Percentiles rank a stretch among this genome's conserved stretches.
Conservation (phyloP, 306 rosid genomes). For the Vigna radiata region DNA sequence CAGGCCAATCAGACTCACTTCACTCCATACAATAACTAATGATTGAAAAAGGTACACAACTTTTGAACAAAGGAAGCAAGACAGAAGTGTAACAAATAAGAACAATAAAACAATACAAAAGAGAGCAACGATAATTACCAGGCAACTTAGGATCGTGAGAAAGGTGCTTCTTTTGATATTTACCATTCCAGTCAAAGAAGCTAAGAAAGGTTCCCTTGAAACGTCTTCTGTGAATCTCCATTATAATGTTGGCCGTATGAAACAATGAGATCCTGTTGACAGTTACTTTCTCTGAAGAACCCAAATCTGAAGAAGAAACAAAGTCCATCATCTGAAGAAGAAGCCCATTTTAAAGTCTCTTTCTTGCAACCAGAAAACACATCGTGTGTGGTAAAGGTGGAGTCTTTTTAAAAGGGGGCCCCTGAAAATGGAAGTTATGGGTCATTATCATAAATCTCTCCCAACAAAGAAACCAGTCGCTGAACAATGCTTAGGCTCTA, state of each 20-base stretch:
- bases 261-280: background rate
- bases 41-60: constrained; percentile 14
- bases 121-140: constrained; percentile 47
- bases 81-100: background rate
- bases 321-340: constrained; percentile 17
- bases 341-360: constrained; percentile 47
- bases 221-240: constrained; percentile 79
- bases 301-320: constrained; percentile 34
- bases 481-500: constrained; percentile 15
- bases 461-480: background rate
- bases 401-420: constrained; percentile 36
- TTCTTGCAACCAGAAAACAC: constrained; percentile 4
- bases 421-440: constrained; percentile 33
- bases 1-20: background rate
- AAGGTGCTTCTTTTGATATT: constrained; percentile 72
- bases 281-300: background rate
- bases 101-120: background rate
- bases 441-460: constrained; percentile 42
- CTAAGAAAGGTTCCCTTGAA: constrained; percentile 76
- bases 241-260: constrained; percentile 29
- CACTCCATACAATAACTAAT: background rate
- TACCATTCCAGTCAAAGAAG: constrained; percentile 83
- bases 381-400: background rate
- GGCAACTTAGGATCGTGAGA: constrained; percentile 49
- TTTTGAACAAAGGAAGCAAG: constrained; percentile 22